phyloP scores from a whole-genome alignment of 2,329 filamentous ascomycete genomes.

The Davidsoniella neocaledoniae region DNA sequence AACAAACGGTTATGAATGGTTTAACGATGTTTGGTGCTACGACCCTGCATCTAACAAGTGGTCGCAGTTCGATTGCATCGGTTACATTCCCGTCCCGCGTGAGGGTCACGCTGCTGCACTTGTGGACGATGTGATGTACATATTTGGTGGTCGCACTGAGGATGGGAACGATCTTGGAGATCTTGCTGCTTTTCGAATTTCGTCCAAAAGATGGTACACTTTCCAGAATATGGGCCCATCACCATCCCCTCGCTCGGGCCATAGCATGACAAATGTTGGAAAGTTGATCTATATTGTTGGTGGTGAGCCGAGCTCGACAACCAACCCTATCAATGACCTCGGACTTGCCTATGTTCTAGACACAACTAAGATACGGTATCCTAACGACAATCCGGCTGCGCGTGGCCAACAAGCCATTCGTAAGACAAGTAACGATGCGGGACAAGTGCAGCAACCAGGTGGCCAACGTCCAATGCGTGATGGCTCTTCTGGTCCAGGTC shows the following conservation, averaged over 20 bases:
- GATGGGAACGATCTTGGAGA: conserved; percentile 87
- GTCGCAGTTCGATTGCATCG: conserved; percentile 86
- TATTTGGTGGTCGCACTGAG: conserved; percentile 90
- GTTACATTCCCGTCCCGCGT: conserved; percentile 83
- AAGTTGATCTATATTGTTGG: conserved; percentile 87
- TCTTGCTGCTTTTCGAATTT: conserved; percentile 59
- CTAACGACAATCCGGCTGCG: conserved; percentile 45
- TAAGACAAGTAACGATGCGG: conserved; percentile 25
- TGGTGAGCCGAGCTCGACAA: conserved; percentile 81
- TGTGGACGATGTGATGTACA: conserved; percentile 97
- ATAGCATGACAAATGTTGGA: conserved; percentile 92
- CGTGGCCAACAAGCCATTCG: conserved; percentile 25
- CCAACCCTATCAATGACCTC: conserved; percentile 65
- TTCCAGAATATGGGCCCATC: conserved; percentile 99
- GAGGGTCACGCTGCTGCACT: conserved; percentile 90
- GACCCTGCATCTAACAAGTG: conserved; percentile 70
- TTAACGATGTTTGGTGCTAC: conserved; percentile 97
- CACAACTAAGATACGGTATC: conserved; percentile 91
- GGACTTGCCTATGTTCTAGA: conserved; percentile 84
- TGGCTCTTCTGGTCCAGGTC: conserved; percentile 30
- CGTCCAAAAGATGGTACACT: conserved; percentile 88
- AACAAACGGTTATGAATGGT: conserved; percentile 92
- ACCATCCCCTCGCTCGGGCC: conserved; percentile 80
- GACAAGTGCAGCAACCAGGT: conserved; percentile 1
- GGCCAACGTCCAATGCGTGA: conserved; percentile 30